Base-by-base conservation (phyloP, 805 yeast genomes). In the Ogataea neopini region DNA sequence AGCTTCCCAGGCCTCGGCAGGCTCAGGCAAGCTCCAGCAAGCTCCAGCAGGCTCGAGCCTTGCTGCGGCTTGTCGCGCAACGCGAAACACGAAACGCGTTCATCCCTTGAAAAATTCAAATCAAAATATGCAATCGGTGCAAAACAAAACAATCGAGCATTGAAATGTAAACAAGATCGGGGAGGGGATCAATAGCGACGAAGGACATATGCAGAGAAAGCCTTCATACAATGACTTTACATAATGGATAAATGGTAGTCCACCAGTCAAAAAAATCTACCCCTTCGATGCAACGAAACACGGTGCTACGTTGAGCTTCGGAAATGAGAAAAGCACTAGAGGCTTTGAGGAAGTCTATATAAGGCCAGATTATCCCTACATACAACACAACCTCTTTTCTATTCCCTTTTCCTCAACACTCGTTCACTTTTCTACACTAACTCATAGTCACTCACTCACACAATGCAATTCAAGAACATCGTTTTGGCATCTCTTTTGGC, bases 381-480 rank as follows among this genome's bases (percentile, higher is more conserved):
- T 5, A 5, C 18, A 13, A 8, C n/a, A 6, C 17, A 13, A 6
- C 4, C 3, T 20, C n/a, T 8, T 37, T 10, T n/a, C 14, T 28
- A n/a, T 15, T 37, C 29, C 22, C 13, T 13, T 6, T 38, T 40
- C 36, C 22, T 33, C 34, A 26, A 28, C 42, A 7, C 32, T 15
- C 28, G 28, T 26, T 26, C 23, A 22, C 28, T 18, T 6, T 22
- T 17, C 19, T 9, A 18, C 5, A 17, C 38, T 13, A 26, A 40
- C 50, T 34, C 44, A 45, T 43, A 49, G 51, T 54, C 58, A 34
- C 42, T 54, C 56, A 14, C 47, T n/a, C 45, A 34, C 36, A 40
- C 43, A 51, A 59, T 59, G 63, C 61, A 57, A 56, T 50, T 59
- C 49, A 54, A 38, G 34, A 43, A 51, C 40, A 40, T 57, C 48